These are phyloP conservation scores for Ceratobasidium papillatum DNA, from an alignment of 1,284 basidiomycete genomes.

Conservation along the genomic window DNA sequence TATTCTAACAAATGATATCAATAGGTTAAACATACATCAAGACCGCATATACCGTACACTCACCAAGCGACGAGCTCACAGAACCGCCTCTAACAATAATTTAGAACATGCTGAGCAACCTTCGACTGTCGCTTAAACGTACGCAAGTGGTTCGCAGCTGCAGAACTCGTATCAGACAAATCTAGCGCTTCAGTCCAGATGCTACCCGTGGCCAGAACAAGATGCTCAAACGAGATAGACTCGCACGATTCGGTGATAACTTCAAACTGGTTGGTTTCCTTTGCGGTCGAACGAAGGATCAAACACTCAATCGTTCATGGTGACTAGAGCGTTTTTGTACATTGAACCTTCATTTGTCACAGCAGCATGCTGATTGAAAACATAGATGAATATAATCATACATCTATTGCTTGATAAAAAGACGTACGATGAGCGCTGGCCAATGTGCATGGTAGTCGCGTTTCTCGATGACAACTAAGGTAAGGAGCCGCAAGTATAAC, in stretches of 20 bases:
- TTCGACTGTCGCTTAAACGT: conserved; percentile 60
- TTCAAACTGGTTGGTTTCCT: conserved; percentile 55
- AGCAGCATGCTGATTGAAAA: conserved; percentile 52
- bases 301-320: conserved; percentile 53
- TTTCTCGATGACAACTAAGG: conserved; percentile 42
- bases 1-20: conserved; percentile 53
- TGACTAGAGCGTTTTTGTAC: conserved; percentile 55
- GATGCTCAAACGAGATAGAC: conserved; percentile 58
- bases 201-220: conserved; percentile 67
- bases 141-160: conserved; percentile 55
- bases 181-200: conserved; percentile 62
- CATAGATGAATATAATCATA: neutral
- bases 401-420: neutral
- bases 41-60: conserved; percentile 42
- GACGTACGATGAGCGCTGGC: conserved; percentile 25
- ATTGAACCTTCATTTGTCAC: conserved; percentile 54
- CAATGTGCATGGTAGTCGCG: conserved; percentile 35
- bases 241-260: conserved; percentile 57
- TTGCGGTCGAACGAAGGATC: conserved; percentile 45
- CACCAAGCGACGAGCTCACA: conserved; percentile 68
- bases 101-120: conserved; percentile 60
- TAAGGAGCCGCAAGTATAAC: neutral
- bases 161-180: conserved; percentile 56
- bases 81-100: conserved; percentile 71
- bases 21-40: conserved; percentile 7